Evolutionary conservation across 768 basidiomycete species (phyloP).

Genomic region (Rhodotorula diobovata): DNA sequence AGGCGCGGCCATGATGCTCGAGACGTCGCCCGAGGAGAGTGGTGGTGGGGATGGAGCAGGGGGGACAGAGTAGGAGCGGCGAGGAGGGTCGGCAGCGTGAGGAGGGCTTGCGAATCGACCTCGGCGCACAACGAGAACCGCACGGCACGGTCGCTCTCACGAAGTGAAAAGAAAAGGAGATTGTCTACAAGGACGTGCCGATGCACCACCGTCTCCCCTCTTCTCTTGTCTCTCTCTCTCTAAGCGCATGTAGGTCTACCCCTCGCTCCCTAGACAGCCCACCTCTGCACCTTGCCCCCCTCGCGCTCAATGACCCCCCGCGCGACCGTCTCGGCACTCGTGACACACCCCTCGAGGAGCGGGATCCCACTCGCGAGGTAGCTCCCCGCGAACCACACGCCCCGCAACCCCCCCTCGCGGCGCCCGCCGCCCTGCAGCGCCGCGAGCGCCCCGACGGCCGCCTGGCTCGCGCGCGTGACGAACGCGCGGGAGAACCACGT

Average conservation of each 20-base stretch:
- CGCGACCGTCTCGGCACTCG: conserved; percentile 61
- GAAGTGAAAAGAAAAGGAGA: too few species aligned
- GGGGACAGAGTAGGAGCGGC: too few species aligned
- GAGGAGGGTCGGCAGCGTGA: too few species aligned
- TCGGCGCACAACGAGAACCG: too few species aligned
- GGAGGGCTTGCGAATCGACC: too few species aligned
- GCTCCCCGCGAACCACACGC: conserved; percentile 68
- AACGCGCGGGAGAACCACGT: conserved; percentile 64
- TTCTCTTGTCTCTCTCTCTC: too few species aligned
- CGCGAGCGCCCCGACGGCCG: conserved; percentile 49
- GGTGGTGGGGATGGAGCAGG: too few species aligned
- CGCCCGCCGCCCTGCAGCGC: conserved; percentile 1
- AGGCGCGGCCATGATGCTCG: too few species aligned
- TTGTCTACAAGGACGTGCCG: not conserved
- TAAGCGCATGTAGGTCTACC: not conserved
- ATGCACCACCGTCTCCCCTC: not conserved
- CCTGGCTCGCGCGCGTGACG: conserved; percentile 55
- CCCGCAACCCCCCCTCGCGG: conserved; percentile 36
- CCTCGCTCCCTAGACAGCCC: not conserved
- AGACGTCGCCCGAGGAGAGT: too few species aligned
- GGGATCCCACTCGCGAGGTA: conserved; percentile 71
- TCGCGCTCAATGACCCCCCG: conserved; percentile 15
- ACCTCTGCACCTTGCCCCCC: not conserved
- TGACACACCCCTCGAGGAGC: conserved; percentile 72
- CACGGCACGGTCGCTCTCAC: too few species aligned